A percentile compares a stretch with the other conserved stretches of the same genome.
phyloP scores from a whole-genome alignment of 2,329 filamentous ascomycete genomes.

The Penicillium concentricum region DNA sequence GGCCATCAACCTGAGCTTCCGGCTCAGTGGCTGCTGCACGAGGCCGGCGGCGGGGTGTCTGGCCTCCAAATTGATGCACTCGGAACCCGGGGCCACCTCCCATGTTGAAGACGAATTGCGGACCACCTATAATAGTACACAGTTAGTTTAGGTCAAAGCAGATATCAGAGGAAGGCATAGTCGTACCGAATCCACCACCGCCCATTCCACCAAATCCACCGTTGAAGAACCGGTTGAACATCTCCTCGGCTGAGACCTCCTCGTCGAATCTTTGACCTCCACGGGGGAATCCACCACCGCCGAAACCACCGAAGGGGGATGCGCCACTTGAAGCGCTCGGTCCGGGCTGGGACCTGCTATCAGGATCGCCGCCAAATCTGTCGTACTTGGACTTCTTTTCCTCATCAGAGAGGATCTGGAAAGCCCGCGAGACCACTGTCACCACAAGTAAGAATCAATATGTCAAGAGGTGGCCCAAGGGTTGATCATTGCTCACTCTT shows the following conservation, averaged over 20 bases:
- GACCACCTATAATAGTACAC: slow-evolving; percentile 53
- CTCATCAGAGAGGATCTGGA: slow-evolving; percentile 86
- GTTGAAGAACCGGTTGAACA: slow-evolving; percentile 96
- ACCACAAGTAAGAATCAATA: background rate
- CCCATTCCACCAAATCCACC: slow-evolving; percentile 57
- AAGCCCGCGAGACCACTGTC: slow-evolving; percentile 82
- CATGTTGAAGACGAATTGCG: slow-evolving; percentile 93
- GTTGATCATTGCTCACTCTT: slow-evolving; percentile 61
- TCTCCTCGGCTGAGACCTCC: slow-evolving; percentile 92
- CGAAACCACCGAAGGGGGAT: slow-evolving; percentile 47
- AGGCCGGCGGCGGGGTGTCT: slow-evolving; percentile 71
- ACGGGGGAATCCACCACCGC: slow-evolving; percentile 50
- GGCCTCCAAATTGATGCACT: slow-evolving; percentile 92
- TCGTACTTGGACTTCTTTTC: slow-evolving; percentile 92
- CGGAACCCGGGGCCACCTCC: slow-evolving; percentile 87
- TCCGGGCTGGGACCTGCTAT: slow-evolving; percentile 71
- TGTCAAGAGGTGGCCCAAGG: background rate
- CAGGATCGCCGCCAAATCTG: slow-evolving; percentile 85
- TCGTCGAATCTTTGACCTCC: slow-evolving; percentile 68
- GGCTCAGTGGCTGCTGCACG: slow-evolving; percentile 59
- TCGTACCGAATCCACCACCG: slow-evolving; percentile 63
- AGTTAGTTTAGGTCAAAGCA: background rate
- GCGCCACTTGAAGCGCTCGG: slow-evolving; percentile 38
- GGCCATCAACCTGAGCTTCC: slow-evolving; percentile 52
- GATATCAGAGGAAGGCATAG: background rate